Conservation (phyloP, 2,329 filamentous ascomycete genomes). For the Penicillium sp. region DNA sequence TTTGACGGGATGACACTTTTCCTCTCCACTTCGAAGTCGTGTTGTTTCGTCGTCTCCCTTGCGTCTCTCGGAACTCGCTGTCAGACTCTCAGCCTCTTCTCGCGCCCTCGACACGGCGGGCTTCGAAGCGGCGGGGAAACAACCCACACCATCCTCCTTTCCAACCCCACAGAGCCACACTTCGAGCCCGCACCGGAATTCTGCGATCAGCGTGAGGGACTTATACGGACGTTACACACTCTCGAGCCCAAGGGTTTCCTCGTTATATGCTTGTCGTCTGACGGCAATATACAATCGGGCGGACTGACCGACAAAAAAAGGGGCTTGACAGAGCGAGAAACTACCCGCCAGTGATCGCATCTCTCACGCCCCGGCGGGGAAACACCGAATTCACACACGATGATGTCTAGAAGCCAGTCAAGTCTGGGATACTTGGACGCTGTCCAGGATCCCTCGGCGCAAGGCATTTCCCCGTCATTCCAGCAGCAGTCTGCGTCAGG, state of each 20-base stretch:
- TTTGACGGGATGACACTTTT: slow-evolving; percentile 23
- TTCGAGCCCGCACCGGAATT: slow-evolving; percentile 20
- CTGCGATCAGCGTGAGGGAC: slow-evolving; percentile 16
- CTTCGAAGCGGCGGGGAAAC: slow-evolving; percentile 19
- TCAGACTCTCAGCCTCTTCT: slow-evolving; percentile 1
- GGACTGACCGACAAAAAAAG: slow-evolving; percentile 9
- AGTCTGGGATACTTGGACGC: slow-evolving; percentile 45
- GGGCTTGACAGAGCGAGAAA: slow-evolving; percentile 1
- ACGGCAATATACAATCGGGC: slow-evolving; percentile 1
- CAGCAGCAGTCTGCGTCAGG: slow-evolving; percentile 44
- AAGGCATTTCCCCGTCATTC: slow-evolving; percentile 40
- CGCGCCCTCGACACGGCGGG: slow-evolving; percentile 9
- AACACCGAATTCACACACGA: slow-evolving; percentile 25
- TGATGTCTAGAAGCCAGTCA: slow-evolving; percentile 50
- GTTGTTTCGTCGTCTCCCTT: background rate
- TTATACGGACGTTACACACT: slow-evolving; percentile 17
- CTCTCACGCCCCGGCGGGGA: slow-evolving; percentile 14
- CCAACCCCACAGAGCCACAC: slow-evolving; percentile 15
- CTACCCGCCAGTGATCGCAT: slow-evolving; percentile 4
- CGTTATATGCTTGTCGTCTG: slow-evolving; percentile 12
- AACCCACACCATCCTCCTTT: slow-evolving; percentile 11
- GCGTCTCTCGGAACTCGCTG: slow-evolving; percentile 6
- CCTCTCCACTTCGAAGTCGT: slow-evolving; percentile 7
- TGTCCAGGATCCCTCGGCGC: slow-evolving; percentile 37
- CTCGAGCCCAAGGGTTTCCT: background rate